Percentiles rank a stretch among this genome's conserved stretches.
Evolutionary conservation across 2,329 filamentous ascomycete species (phyloP).

Genomic region (Aureobasidium sp.): DNA sequence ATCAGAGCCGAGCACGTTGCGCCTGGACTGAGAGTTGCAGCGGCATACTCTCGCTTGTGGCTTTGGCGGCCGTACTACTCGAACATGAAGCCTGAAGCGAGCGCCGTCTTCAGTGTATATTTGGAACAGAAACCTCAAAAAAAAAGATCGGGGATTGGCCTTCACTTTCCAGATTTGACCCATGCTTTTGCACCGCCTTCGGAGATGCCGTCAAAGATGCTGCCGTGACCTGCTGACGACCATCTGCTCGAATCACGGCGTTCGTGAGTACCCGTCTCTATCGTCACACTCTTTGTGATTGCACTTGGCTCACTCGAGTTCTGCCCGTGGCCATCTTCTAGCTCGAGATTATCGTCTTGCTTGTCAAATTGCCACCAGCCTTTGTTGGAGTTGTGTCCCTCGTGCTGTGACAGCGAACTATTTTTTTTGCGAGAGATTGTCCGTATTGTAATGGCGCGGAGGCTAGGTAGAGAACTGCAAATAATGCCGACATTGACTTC

Average conservation of each 20-base stretch:
- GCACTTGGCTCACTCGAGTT: neutral
- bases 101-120: no score
- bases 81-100: no score
- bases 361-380: neutral
- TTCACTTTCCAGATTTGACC: neutral
- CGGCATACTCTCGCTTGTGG: no score
- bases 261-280: neutral
- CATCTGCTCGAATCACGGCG: neutral
- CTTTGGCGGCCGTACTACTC: no score
- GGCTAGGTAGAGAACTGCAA: constrained; percentile 25
- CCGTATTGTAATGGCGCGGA: constrained; percentile 24
- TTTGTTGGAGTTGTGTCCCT: no score
- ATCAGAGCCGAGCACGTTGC: no score
- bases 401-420: no score
- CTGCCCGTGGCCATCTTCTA: neutral
- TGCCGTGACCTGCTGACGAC: neutral
- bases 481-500: constrained; percentile 28
- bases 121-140: no score
- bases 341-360: neutral
- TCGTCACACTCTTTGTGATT: neutral
- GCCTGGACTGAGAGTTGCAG: no score
- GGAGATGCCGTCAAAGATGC: neutral
- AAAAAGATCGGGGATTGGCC: no score
- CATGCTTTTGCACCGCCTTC: neutral
- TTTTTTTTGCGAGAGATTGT: constrained; percentile 17